A percentile compares a stretch with the other conserved stretches of the same genome.
Conservation (phyloP, 306 rosid genomes). For the Cicer judaicum region DNA sequence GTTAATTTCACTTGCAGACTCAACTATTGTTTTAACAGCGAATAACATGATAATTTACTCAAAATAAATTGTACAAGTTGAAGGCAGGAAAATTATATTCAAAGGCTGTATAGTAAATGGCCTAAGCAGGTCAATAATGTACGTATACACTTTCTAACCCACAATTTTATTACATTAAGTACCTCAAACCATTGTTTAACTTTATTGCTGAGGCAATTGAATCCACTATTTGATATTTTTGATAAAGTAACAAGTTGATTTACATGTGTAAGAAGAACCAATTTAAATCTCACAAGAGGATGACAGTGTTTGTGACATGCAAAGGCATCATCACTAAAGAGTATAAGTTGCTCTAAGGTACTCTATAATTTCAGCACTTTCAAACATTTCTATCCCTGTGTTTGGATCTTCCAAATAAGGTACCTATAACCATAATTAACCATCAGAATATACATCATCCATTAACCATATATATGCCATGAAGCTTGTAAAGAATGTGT, state of each 20-base stretch:
- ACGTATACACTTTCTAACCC: neutral
- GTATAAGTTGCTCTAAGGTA: slow-evolving; percentile 86
- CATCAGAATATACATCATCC: slow-evolving; percentile 27
- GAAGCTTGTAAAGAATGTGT: slow-evolving; percentile 8
- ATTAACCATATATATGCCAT: slow-evolving; percentile 37
- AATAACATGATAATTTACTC: neutral
- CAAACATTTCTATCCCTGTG: slow-evolving; percentile 93
- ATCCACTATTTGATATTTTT: slow-evolving; percentile 25
- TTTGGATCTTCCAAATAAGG: slow-evolving; percentile 94
- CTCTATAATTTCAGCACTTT: slow-evolving; percentile 92
- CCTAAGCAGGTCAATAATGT: neutral
- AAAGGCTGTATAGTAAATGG: slow-evolving; percentile 2
- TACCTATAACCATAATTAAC: slow-evolving; percentile 57
- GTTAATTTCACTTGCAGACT: too few species aligned
- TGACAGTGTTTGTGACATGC: neutral
- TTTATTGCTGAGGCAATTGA: slow-evolving; percentile 12
- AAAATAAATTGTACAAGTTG: slow-evolving; percentile 14
- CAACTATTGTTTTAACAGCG: too few species aligned
- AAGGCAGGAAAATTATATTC: neutral
- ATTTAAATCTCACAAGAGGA: slow-evolving; percentile 12
- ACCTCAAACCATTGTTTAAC: slow-evolving; percentile 6
- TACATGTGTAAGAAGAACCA: slow-evolving; percentile 26
- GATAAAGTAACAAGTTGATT: slow-evolving; percentile 15
- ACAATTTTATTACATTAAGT: neutral
- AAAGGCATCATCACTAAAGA: slow-evolving; percentile 35